A percentile compares a stretch with the other conserved stretches of the same genome.
Evolutionary conservation across 441 rosid species (phyloP).

Genomic region (Bocquillonia castaneifolia): DNA sequence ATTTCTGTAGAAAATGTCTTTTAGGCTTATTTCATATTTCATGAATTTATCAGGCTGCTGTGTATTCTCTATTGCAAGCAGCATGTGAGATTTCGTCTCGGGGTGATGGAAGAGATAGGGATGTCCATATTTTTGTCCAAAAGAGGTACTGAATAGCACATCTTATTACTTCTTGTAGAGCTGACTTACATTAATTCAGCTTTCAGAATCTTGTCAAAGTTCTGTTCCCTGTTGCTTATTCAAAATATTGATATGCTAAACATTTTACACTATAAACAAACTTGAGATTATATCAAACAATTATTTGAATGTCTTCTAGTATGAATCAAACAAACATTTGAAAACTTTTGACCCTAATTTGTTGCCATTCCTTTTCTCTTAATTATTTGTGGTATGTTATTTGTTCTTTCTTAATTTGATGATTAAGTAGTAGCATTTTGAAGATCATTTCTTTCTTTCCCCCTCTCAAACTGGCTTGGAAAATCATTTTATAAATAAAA

Average conservation of each 20-base stretch:
- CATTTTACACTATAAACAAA: not conserved
- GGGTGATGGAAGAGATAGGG: conserved; percentile 77
- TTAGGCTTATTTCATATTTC: conserved; percentile 28
- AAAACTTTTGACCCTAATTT: not conserved
- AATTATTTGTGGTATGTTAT: not conserved
- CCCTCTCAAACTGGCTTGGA: too few relatives aligned
- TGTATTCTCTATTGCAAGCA: conserved; percentile 81
- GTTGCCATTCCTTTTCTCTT: not conserved
- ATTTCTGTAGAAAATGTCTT: conserved; percentile 13
- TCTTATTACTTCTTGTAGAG: not conserved
- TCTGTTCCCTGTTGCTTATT: not conserved
- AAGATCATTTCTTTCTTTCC: not conserved
- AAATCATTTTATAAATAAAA: not conserved
- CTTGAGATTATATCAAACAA: not conserved
- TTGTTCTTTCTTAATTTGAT: not conserved
- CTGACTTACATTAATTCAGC: conserved; percentile 20
- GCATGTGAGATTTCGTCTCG: conserved; percentile 79
- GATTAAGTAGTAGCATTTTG: not conserved
- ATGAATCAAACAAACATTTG: not conserved
- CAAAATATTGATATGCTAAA: not conserved
- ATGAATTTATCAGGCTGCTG: conserved; percentile 69
- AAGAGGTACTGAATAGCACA: conserved; percentile 50
- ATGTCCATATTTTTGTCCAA: conserved; percentile 67
- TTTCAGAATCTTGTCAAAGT: conserved; percentile 8
- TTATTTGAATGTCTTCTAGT: not conserved